phyloP scores from a whole-genome alignment of 495 filamentous ascomycete genomes.

The Lasiosphaeria miniovina region DNA sequence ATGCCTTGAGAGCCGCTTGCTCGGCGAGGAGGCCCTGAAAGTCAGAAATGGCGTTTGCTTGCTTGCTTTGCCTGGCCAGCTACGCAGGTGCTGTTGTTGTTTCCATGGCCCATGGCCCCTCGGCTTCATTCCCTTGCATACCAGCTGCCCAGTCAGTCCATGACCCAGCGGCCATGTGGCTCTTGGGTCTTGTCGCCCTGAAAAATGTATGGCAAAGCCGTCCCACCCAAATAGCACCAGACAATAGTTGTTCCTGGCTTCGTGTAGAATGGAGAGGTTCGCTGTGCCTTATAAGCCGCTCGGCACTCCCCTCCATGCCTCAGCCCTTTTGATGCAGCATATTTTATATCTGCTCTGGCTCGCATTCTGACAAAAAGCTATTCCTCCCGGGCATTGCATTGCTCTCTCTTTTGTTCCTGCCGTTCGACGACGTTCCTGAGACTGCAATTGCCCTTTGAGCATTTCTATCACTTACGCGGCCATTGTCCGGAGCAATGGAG shows the following conservation, averaged over 20 bases:
- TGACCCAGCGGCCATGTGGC: not conserved
- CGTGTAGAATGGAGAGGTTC: constrained; percentile 8
- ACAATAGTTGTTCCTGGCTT: constrained; percentile 15
- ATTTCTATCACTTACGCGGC: constrained; percentile 10
- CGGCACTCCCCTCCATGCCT: constrained; percentile 20
- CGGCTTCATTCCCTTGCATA: constrained; percentile 41
- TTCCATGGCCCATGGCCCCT: constrained; percentile 4
- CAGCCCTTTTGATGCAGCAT: constrained; percentile 16
- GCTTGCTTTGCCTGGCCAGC: constrained; percentile 4
- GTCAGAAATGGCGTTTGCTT: constrained; percentile 4
- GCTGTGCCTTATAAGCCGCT: constrained; percentile 24
- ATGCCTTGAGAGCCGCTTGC: constrained; percentile 19
- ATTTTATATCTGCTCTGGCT: constrained; percentile 37
- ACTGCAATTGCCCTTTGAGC: not conserved
- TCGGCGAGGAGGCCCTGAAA: constrained; percentile 12
- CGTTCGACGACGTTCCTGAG: constrained; percentile 30
- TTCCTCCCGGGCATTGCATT: constrained; percentile 45
- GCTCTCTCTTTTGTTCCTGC: constrained; percentile 52
- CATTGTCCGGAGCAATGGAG: constrained; percentile 23
- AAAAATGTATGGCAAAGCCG: constrained; percentile 17
- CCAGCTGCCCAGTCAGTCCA: constrained; percentile 26
- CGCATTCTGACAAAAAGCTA: constrained; percentile 28
- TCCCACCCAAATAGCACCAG: constrained; percentile 19
- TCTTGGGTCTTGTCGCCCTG: constrained; percentile 16
- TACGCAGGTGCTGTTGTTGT: constrained; percentile 16